Evolutionary conservation across 2,329 filamentous ascomycete genomes (phyloP), one percentile per base, ranked within the genome.

Genomic region (Sclerotinia glacialis): DNA sequence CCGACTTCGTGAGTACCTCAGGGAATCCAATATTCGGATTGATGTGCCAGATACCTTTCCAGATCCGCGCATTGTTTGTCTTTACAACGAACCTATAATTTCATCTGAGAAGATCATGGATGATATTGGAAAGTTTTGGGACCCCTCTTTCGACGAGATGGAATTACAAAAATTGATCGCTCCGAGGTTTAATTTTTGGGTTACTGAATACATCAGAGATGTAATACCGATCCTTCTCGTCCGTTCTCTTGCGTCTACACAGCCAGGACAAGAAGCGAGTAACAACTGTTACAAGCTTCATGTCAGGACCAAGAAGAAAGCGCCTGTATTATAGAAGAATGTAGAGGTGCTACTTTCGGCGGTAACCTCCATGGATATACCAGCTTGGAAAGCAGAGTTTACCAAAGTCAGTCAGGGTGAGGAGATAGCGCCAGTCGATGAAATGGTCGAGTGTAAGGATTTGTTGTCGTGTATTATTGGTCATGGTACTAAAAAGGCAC

Each of bases 401-500:
- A 59, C 42, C 5, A 34, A 23, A 9, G 12, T 34, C 28, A 8
- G 16, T n/a, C 42, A 42, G 7, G 28, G 4, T 5, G 28, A 21
- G 21, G 34, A 47, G 3, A 14, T 59, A 59, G 28, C 26, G 21
- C 42, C 42, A 59, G 26, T 59, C 26, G 46, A 42, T 28, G 56
- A 59, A n/a, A 59, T 59, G 56, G 56, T 47, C 42, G 34, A n/a
- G 28, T 59, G 56, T 31, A 42, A 59, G 56, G 28, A 34, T 47
- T 23, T 59, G 7, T 16, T 59, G 56, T 31, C 44, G 71, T 73
- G 54, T 69, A 79, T 16, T 67, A 73, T 62, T 73, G 74, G 47
- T 14, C 56, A 59, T 28, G 56, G 56, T 8, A 59, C 42, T 2
- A 47, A 23, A 21, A 2, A 34, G n/a, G 56, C 42, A 7, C 18